These are phyloP conservation scores for Talaromyces islandicus DNA, from an alignment of 2,329 filamentous ascomycete genomes.

Conservation along the genomic window DNA sequence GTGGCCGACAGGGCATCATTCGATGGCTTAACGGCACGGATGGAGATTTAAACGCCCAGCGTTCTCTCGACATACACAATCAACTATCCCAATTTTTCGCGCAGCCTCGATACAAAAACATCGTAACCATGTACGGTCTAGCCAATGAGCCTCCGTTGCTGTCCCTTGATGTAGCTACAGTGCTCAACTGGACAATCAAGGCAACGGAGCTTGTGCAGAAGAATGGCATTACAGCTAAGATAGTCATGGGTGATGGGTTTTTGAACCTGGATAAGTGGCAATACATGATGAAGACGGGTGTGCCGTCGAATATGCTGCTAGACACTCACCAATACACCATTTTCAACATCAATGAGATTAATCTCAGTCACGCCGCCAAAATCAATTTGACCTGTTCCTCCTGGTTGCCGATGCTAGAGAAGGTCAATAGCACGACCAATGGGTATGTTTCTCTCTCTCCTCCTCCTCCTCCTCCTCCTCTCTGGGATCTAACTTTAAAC, in stretches of 20 bases:
- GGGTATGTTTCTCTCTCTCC: conserved; percentile 45
- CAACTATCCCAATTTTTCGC: conserved; percentile 87
- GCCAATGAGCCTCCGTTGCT: conserved; percentile 93
- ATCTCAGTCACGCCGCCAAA: conserved; percentile 74
- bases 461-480: not conserved
- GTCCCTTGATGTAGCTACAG: conserved; percentile 56
- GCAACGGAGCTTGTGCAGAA: conserved; percentile 67
- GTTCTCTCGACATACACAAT: conserved; percentile 81
- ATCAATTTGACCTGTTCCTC: conserved; percentile 79
- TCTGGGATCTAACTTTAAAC: not conserved
- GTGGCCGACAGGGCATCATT: conserved; percentile 72
- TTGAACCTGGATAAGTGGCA: conserved; percentile 88
- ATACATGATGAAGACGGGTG: conserved; percentile 62
- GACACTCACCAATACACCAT: conserved; percentile 98
- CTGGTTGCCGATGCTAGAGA: conserved; percentile 73
- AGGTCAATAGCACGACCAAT: conserved; percentile 64
- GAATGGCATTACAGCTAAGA: conserved; percentile 66
- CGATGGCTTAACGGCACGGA: conserved; percentile 89
- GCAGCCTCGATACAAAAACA: conserved; percentile 84
- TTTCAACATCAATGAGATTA: conserved; percentile 86
- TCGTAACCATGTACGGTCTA: conserved; percentile 88
- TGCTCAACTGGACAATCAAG: conserved; percentile 72
- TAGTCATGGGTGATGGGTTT: conserved; percentile 94
- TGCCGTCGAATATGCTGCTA: conserved; percentile 66
- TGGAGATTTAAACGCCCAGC: conserved; percentile 69